Percentiles rank a stretch among this genome's conserved stretches.
phyloP scores from a whole-genome alignment of 164 flowering plant species.

The Amborella trichopoda region DNA sequence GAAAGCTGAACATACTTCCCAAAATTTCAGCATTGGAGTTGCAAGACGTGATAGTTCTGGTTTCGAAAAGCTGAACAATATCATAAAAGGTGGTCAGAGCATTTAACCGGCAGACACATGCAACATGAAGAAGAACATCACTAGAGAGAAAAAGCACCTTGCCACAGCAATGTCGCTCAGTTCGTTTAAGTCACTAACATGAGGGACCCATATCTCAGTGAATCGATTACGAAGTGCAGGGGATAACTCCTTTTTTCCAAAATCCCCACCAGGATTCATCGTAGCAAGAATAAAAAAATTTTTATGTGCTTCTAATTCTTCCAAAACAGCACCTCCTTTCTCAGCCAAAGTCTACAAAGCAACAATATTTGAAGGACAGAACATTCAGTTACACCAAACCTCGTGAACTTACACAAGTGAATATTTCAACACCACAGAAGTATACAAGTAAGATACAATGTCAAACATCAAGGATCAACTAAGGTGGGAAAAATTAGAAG shows the following conservation, averaged over 20 bases:
- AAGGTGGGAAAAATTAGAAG: too few species aligned
- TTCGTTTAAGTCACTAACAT: conserved; percentile 52
- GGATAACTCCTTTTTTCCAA: conserved; percentile 93
- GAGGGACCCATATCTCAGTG: conserved; percentile 96
- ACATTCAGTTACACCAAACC: too few species aligned
- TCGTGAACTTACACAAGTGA: too few species aligned
- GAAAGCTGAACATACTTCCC: conserved; percentile 41
- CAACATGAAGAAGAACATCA: background rate
- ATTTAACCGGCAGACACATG: too few species aligned
- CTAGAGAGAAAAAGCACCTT: conserved; percentile 17
- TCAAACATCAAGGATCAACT: too few species aligned
- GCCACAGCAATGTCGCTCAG: conserved; percentile 56
- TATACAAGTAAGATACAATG: too few species aligned
- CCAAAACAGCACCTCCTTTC: conserved; percentile 76
- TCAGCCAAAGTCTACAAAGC: conserved; percentile 77
- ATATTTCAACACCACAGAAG: too few species aligned
- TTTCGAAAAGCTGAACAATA: conserved; percentile 32
- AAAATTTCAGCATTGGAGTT: conserved; percentile 56
- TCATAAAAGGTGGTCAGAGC: background rate
- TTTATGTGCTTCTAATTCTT: conserved; percentile 51
- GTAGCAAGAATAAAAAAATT: conserved; percentile 86
- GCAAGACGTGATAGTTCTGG: conserved; percentile 25
- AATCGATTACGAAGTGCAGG: conserved; percentile 97
- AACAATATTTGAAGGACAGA: too few species aligned
- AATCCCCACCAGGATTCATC: conserved; percentile 99